Evolutionary conservation across 805 yeast species (phyloP), one percentile per base, ranked within the genome.

Genomic region (Yamadazyma tumulicola): DNA sequence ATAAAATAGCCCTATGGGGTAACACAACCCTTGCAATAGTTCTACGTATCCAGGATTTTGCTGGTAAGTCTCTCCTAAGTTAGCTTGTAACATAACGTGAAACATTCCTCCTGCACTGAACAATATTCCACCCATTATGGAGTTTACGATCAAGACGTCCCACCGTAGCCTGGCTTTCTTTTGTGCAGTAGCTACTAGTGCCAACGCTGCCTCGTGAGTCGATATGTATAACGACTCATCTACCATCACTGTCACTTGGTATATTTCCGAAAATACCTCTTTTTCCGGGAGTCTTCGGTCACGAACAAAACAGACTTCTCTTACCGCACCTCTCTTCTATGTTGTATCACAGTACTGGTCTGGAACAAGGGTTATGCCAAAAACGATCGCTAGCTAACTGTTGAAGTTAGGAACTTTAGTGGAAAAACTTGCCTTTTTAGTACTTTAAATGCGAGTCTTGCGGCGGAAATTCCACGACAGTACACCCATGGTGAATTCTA

Each of bases 111-210:
- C 93, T 2, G 80, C 61, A 25, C 81, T 59, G 55, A 85, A 84
- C 4, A 85, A 53, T 1, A 81, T 44, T 0, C 87, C 93, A 4
- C 88, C 94, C 41, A 81, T 61, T 4, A 83, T 53, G 0, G 88
- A 77, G 51, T 82, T 82, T 14, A 83, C 48, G 0, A 76, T 44
- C n/a, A 85, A 52, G 1, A 79, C 69, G 38, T 79, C 81, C 4
- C 77, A 45, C 43, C 77, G 69, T 19, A 82, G 67, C 55, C 94
- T 68, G 4, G 89, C 74, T 50, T 85, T 85, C 56, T 85, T 85
- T 93, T 84, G 84, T 2, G 87, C 69, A 0, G 93, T 85, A 6
- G 94, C 94, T 13, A 84, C 91, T 26, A 83, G 81, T 0, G 94
- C 93, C 32, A 85, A 57, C 0, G 93, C 93, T 2, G 91, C 79